Conservation (phyloP, 495 filamentous ascomycete genomes). For the Cryomyces minteri region DNA sequence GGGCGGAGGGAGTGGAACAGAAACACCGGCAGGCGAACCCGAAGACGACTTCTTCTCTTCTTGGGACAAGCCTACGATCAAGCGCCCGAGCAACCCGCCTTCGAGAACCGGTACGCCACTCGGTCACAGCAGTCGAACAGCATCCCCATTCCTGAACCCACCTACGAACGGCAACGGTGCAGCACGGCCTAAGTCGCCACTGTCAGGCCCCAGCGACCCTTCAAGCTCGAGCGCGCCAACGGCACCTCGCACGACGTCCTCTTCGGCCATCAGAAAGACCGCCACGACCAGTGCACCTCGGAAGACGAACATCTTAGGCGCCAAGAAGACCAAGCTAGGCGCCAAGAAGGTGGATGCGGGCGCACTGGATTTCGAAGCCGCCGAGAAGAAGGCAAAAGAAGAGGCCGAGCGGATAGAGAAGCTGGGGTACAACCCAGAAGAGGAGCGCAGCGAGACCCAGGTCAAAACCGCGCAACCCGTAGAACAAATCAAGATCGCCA, state of each 20-base stretch:
- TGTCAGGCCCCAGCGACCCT: conserved; percentile 22
- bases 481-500: conserved; percentile 35
- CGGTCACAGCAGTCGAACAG: conserved; percentile 59
- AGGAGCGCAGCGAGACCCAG: conserved; percentile 36
- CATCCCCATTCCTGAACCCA: conserved; percentile 74
- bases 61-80: conserved; percentile 96
- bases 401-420: conserved; percentile 93
- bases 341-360: conserved; percentile 74
- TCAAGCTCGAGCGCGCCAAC: conserved; percentile 35
- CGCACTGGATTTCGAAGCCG: conserved; percentile 86
- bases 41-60: conserved; percentile 97
- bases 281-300: conserved; percentile 37
- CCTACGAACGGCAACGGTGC: conserved; percentile 49
- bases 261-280: conserved; percentile 58
- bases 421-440: conserved; percentile 93
- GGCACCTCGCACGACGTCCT: conserved; percentile 53
- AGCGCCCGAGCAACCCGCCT: conserved; percentile 84
- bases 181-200: conserved; percentile 62
- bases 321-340: conserved; percentile 83
- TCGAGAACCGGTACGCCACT: conserved; percentile 85
- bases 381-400: conserved; percentile 90
- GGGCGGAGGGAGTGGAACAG: conserved; percentile 37
- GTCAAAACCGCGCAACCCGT: conserved; percentile 26
- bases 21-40: conserved; percentile 55
- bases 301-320: conserved; percentile 70